phyloP scores from a whole-genome alignment of 164 flowering plant species.

The Aristolochia contorta region DNA sequence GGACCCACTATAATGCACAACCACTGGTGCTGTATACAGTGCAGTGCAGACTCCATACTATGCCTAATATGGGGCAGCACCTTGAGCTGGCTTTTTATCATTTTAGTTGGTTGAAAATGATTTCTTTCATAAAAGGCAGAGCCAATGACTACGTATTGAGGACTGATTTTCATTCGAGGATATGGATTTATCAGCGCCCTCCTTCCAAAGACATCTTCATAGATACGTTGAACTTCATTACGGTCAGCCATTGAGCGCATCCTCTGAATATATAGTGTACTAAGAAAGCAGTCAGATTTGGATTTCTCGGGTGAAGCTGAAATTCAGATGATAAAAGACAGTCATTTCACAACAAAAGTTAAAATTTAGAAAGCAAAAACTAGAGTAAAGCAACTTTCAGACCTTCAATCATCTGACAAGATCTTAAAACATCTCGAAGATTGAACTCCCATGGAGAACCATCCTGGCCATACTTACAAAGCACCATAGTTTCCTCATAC shows the following conservation, averaged over 20 bases:
- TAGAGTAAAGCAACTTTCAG: slow-evolving; percentile 2
- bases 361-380: background rate
- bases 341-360: background rate
- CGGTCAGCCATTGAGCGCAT: slow-evolving; percentile 89
- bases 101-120: slow-evolving; percentile 23
- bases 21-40: slow-evolving; percentile 64
- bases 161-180: slow-evolving; percentile 55
- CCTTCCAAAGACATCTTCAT: slow-evolving; percentile 57
- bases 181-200: slow-evolving; percentile 54
- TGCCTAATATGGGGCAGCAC: slow-evolving; percentile 67
- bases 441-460: slow-evolving; percentile 99
- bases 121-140: slow-evolving; percentile 38
- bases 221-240: slow-evolving; percentile 47
- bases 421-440: slow-evolving; percentile 87
- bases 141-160: slow-evolving; percentile 47
- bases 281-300: slow-evolving; percentile 51
- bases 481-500: slow-evolving; percentile 67
- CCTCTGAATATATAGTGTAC: slow-evolving; percentile 65
- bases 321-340: background rate
- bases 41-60: slow-evolving; percentile 68
- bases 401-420: slow-evolving; percentile 85
- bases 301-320: slow-evolving; percentile 49
- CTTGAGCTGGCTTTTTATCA: slow-evolving; percentile 31
- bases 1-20: slow-evolving; percentile 85
- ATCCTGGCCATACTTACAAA: slow-evolving; percentile 61